A percentile compares a stretch with the other conserved stretches of the same genome.
These are phyloP conservation scores for Colletotrichum abscissum DNA, from an alignment of 2,329 filamentous ascomycete genomes.

Conservation along the genomic window DNA sequence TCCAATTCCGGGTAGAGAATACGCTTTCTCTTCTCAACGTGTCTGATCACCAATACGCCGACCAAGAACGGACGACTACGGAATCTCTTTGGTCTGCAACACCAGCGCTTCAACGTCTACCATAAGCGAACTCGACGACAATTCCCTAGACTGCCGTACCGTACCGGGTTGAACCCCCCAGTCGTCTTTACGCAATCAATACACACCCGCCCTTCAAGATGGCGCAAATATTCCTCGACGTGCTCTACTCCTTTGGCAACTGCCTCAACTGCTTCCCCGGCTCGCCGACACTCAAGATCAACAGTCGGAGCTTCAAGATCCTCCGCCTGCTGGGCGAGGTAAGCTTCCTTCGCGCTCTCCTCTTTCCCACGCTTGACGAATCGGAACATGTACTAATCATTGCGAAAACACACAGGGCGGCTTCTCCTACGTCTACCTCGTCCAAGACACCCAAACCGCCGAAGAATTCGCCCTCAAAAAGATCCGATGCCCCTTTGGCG, in stretches of 20 bases:
- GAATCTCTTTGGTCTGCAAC: too few relatives aligned
- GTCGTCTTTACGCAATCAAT: background rate
- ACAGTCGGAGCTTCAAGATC: constrained; percentile 95
- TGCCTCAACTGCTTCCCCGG: constrained; percentile 97
- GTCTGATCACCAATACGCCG: background rate
- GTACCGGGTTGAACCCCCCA: background rate
- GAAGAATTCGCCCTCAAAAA: constrained; percentile 96
- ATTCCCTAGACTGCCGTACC: too few relatives aligned
- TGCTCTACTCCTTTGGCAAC: constrained; percentile 91
- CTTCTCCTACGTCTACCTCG: constrained; percentile 99
- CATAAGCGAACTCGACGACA: background rate
- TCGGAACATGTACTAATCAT: background rate
- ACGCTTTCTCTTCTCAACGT: background rate
- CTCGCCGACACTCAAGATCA: constrained; percentile 94
- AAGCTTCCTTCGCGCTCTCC: constrained; percentile 41
- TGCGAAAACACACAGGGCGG: constrained; percentile 72
- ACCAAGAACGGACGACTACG: background rate
- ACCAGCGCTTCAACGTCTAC: too few relatives aligned
- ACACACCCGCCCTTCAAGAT: constrained; percentile 55
- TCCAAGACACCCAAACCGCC: constrained; percentile 87
- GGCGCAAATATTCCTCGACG: constrained; percentile 87
- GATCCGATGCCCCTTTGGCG: constrained; percentile 97
- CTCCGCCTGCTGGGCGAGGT: constrained; percentile 92
- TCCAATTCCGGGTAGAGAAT: background rate
- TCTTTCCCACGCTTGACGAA: background rate